Conservation (phyloP, 2,329 filamentous ascomycete species). For the Magnaporthiopsis incrustans region DNA sequence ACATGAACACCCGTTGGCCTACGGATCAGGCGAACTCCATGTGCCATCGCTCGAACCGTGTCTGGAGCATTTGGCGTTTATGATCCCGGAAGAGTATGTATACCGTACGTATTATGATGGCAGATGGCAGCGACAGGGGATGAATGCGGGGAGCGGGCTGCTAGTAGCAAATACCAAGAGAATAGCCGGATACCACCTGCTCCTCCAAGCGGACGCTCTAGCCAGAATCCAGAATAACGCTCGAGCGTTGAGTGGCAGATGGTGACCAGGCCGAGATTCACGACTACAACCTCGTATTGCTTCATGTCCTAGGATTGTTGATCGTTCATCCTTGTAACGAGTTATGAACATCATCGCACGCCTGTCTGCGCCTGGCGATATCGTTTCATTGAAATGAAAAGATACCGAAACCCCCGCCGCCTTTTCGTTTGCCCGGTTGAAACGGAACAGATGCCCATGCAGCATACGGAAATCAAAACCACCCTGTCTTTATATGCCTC, state of each 20-base stretch:
- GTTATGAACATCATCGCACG: neutral
- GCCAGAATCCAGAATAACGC: neutral
- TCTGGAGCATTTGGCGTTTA: no score
- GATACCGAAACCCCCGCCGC: neutral
- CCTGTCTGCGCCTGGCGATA: neutral
- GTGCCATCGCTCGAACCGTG: no score
- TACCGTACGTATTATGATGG: no score
- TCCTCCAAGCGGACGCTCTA: neutral
- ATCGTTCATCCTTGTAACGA: neutral
- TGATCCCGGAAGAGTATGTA: no score
- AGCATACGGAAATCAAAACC: neutral
- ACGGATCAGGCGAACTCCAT: no score
- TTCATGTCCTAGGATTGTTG: neutral
- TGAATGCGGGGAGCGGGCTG: neutral
- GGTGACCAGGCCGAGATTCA: neutral
- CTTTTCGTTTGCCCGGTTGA: neutral
- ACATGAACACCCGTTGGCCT: no score
- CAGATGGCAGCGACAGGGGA: neutral
- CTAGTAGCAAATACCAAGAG: neutral
- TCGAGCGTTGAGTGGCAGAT: neutral
- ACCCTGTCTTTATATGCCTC: neutral
- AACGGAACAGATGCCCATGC: neutral
- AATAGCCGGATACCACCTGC: neutral
- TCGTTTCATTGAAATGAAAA: neutral
- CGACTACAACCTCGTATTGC: neutral